Percentiles rank a stretch among this genome's conserved stretches.
These are phyloP conservation scores for Metarhizium guizhouense DNA, from an alignment of 2,329 filamentous ascomycete genomes.

Conservation along the genomic window DNA sequence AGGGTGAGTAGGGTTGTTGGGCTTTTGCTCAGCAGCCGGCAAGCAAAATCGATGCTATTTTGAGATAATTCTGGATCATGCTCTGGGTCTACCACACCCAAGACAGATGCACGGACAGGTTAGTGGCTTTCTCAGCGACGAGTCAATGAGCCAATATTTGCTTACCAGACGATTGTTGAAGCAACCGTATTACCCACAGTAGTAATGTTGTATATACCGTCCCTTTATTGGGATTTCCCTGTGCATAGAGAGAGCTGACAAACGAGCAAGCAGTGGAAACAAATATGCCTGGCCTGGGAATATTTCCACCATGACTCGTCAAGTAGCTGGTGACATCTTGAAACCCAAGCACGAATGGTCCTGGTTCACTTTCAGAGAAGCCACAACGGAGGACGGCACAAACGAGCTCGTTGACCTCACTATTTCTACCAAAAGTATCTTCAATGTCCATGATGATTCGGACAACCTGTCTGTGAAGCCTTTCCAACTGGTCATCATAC, in stretches of 20 bases:
- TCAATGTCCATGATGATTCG: conserved; percentile 38
- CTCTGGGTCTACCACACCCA: conserved; percentile 47
- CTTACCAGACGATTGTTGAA: conserved; percentile 52
- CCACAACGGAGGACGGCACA: conserved; percentile 66
- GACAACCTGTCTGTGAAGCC: conserved; percentile 38
- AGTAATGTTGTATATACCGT: conserved; percentile 43
- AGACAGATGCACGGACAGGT: neutral
- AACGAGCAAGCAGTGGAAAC: conserved; percentile 66
- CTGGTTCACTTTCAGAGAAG: conserved; percentile 64
- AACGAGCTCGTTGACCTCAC: conserved; percentile 62
- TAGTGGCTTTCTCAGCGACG: neutral
- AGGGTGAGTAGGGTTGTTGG: conserved; percentile 51
- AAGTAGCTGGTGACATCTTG: conserved; percentile 59
- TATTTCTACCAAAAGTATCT: conserved; percentile 44
- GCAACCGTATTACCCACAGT: conserved; percentile 52
- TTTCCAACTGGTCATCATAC: conserved; percentile 12
- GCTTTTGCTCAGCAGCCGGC: conserved; percentile 52
- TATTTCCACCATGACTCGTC: conserved; percentile 46
- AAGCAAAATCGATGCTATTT: conserved; percentile 63
- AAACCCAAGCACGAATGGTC: conserved; percentile 68
- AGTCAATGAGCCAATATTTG: neutral
- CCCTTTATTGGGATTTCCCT: conserved; percentile 33
- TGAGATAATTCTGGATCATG: conserved; percentile 66
- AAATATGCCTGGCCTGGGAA: conserved; percentile 57
- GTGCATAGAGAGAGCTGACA: conserved; percentile 47